Percentiles rank a stretch among this genome's conserved stretches.
Evolutionary conservation across 805 yeast species (phyloP).

Genomic region (Yarrowia porcina): DNA sequence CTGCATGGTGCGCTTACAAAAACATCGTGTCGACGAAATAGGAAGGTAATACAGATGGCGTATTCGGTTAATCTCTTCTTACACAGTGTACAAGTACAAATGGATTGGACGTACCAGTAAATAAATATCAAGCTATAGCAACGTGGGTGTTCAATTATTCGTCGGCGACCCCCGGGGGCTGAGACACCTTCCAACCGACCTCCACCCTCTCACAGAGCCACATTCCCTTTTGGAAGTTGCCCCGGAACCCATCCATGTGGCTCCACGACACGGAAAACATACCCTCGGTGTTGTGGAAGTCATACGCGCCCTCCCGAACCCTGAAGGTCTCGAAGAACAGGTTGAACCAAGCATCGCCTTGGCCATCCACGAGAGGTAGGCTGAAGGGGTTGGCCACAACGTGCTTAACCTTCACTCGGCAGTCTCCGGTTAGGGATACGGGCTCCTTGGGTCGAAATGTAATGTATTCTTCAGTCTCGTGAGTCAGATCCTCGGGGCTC

Average conservation of each 20-base stretch:
- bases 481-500: background rate
- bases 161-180: background rate
- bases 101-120: background rate
- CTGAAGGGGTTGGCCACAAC: constrained; percentile 6
- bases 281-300: constrained; percentile 26
- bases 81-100: too few relatives aligned
- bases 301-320: constrained; percentile 27
- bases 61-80: too few relatives aligned
- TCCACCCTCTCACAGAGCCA: constrained; percentile 52
- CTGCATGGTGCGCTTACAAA: too few relatives aligned
- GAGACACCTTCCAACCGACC: constrained; percentile 40
- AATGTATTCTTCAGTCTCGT: background rate
- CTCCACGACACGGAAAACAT: constrained; percentile 42
- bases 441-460: background rate
- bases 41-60: background rate
- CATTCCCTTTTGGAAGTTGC: constrained; percentile 53
- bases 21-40: background rate
- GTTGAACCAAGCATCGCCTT: constrained; percentile 46
- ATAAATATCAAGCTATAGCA: constrained; percentile 7
- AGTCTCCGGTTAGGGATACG: background rate
- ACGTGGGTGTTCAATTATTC: background rate
- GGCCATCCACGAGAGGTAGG: constrained; percentile 29
- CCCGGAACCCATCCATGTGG: constrained; percentile 65
- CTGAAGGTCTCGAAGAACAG: constrained; percentile 43
- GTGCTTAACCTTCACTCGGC: constrained; percentile 18